Base-by-base conservation (phyloP, 495 filamentous ascomycete genomes). In the Aspergillus ellipticus region DNA sequence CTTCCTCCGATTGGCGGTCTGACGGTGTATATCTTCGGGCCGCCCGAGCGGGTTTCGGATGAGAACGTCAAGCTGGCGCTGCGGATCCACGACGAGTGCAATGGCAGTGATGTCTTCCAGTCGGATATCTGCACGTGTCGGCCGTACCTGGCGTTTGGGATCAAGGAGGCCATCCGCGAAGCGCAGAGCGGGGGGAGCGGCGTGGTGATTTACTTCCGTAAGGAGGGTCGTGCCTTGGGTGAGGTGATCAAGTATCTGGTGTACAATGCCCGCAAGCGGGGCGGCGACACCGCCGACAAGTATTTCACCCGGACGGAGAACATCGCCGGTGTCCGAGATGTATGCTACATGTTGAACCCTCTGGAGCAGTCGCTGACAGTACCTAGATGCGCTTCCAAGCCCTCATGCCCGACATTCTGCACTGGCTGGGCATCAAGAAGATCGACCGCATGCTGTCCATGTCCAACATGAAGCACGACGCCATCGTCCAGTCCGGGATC, bases 401-500 rank as follows among this genome's bases (percentile, higher is more conserved):
- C n/a, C 78, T 98, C 54, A 98, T 98, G 94, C 94, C 94, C 31
- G 92, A 96, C 67, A 93, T 97, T 61, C 83, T 98, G 42, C 94
- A 98, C 73, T 98, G 94, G 94, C 82, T 98, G 16, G 94, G 94
- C 56, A 96, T 98, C 65, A 95, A 87, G 73, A 97, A 97, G 80
- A 97, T 98, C 68, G 94, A 97, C 71, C 83, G 91, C 41, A 97
- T 98, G 94, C 80, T 98, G 48, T 95, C 89, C 72, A 97, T 98
- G 94, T 94, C 89, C 67, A 95, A 97, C 75, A 97, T 98, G 94
- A 98, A 98, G 75, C 85, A 98, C 71, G 94, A 98, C 77, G 94
- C 94, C 51, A 97, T 98, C 66, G 93, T 98, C 46, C 82, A 90
- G 22, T 91, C 95, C 72, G 94, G 94, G 37, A 98, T 98, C 63